Evolutionary conservation across 2,329 filamentous ascomycete genomes (phyloP).

Genomic region (Aspergillus fumigatiaffinis): DNA sequence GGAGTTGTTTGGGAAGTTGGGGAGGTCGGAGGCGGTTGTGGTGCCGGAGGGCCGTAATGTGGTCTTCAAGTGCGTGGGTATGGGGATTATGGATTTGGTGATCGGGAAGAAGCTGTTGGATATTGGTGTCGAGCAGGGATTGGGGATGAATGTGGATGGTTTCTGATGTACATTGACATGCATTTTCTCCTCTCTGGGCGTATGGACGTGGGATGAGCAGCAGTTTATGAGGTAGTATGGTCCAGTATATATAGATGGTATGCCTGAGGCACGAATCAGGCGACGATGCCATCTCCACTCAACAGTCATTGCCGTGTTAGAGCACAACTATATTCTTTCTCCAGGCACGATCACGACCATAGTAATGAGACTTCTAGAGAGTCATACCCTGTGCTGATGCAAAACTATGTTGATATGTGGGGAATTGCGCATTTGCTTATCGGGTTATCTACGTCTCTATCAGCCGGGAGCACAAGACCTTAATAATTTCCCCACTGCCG

Average conservation of each 20-base stretch:
- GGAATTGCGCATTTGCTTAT: not conserved
- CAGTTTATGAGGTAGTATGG: not conserved
- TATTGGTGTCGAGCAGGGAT: slow-evolving; percentile 28
- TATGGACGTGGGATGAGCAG: not conserved
- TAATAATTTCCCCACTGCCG: not conserved
- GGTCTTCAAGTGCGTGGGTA: slow-evolving; percentile 50
- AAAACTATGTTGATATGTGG: not conserved
- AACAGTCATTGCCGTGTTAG: not conserved
- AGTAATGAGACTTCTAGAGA: not conserved
- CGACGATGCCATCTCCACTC: too few species aligned
- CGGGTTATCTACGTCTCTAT: too few species aligned
- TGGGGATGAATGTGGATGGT: slow-evolving; percentile 35
- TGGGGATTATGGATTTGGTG: slow-evolving; percentile 50
- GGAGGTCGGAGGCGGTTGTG: slow-evolving; percentile 16
- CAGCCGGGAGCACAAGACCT: too few species aligned
- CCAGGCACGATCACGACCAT: not conserved
- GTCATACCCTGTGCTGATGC: not conserved
- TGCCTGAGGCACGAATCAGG: not conserved
- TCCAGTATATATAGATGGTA: not conserved
- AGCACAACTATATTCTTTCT: not conserved
- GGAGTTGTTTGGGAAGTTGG: slow-evolving; percentile 27
- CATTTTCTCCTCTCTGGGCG: not conserved
- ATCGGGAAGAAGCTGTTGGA: slow-evolving; percentile 41
- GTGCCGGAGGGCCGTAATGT: slow-evolving; percentile 36
- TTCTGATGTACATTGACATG: slow-evolving; percentile 24